These are phyloP conservation scores for Oropetium thomaeum DNA, from an alignment of 176 grass and related monocot genomes.

Conservation along the genomic window DNA sequence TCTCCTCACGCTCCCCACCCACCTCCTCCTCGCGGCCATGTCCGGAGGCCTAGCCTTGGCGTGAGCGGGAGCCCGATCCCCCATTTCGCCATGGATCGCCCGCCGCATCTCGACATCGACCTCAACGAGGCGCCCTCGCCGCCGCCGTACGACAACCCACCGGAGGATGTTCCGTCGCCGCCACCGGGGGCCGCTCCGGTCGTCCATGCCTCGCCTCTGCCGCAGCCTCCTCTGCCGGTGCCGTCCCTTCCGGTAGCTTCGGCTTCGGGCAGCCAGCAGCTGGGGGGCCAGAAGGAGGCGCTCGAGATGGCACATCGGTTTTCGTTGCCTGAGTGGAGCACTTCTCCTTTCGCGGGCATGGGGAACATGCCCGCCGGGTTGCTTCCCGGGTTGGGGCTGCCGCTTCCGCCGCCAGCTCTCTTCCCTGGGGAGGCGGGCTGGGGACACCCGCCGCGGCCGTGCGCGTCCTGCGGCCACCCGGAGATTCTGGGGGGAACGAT, in stretches of 20 bases:
- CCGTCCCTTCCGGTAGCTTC: neutral
- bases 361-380: neutral
- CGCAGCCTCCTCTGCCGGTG: neutral
- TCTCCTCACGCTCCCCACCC: conserved; percentile 10
- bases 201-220: neutral
- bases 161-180: neutral
- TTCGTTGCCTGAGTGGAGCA: neutral
- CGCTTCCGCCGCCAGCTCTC: conserved; percentile 29
- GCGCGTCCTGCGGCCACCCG: conserved; percentile 49
- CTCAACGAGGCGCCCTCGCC: conserved; percentile 86
- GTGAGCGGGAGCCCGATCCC: conserved; percentile 11
- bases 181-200: neutral
- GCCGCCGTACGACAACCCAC: conserved; percentile 27
- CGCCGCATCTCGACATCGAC: conserved; percentile 66
- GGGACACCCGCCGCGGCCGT: conserved; percentile 25
- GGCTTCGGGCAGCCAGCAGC: neutral
- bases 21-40: conserved; percentile 19
- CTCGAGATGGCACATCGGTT: conserved; percentile 8
- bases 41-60: neutral
- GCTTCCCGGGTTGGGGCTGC: neutral
- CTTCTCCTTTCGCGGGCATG: neutral
- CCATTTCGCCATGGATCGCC: conserved; percentile 50
- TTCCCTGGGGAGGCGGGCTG: conserved; percentile 69
- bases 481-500: conserved; percentile 52
- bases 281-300: conserved; percentile 43